These are phyloP conservation scores for Posidonia oceanica DNA, from an alignment of 116 monocot genomes.

Conservation along the genomic window DNA sequence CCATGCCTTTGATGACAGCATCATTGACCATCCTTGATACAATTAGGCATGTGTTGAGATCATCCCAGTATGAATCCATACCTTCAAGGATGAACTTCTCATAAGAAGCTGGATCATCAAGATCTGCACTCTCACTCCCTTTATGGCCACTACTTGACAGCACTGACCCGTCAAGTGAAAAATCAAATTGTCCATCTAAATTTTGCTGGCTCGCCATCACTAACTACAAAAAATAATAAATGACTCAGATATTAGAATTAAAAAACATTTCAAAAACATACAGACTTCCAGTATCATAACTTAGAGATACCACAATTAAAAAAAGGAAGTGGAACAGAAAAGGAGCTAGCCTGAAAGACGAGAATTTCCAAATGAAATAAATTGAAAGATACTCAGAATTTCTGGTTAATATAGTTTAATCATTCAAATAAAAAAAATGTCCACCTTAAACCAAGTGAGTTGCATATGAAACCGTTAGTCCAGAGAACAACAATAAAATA, in stretches of 20 bases:
- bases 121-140: constrained; percentile 17
- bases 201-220: constrained; percentile 10
- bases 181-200: constrained; percentile 10
- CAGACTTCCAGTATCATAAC: not conserved
- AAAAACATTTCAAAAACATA: not conserved
- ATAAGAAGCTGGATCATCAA: constrained; percentile 32
- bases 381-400: no score
- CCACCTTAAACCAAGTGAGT: no score
- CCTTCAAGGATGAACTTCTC: constrained; percentile 63
- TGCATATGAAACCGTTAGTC: no score
- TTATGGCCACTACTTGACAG: constrained; percentile 19
- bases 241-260: not conserved
- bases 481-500: no score
- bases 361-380: no score
- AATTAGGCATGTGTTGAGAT: constrained; percentile 50
- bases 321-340: no score
- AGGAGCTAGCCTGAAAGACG: no score
- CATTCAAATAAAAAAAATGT: no score
- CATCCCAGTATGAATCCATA: constrained; percentile 68
- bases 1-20: constrained; percentile 59
- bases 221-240: constrained; percentile 12
- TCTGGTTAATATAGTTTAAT: no score
- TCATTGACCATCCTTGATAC: constrained; percentile 68
- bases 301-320: not conserved
- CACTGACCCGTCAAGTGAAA: not conserved